Evolutionary conservation across 345 rosid genomes (phyloP).

Genomic region (Eucalyptus regnans): DNA sequence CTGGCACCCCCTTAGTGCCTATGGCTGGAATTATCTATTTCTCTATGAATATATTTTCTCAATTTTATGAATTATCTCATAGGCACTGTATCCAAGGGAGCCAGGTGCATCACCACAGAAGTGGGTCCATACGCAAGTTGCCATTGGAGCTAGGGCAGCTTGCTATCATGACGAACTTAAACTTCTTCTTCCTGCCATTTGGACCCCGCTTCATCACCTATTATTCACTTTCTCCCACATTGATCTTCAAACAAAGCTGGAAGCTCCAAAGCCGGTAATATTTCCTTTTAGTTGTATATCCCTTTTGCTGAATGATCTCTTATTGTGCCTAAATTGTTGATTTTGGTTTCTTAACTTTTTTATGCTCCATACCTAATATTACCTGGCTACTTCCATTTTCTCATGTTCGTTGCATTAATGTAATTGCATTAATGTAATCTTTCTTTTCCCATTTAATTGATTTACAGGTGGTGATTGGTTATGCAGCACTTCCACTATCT

Average conservation of each 20-base stretch:
- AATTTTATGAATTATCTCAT: slow-evolving; percentile 3
- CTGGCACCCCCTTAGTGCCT: neutral
- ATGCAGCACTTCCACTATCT: slow-evolving; percentile 85
- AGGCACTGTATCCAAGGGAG: slow-evolving; percentile 90
- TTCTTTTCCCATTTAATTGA: neutral
- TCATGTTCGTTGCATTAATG: neutral
- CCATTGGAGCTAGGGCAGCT: slow-evolving; percentile 75
- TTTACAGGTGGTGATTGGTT: slow-evolving; percentile 82
- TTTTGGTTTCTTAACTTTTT: neutral
- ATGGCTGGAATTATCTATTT: neutral
- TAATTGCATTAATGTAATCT: neutral
- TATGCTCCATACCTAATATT: neutral
- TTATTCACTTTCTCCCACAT: slow-evolving; percentile 93
- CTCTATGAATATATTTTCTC: neutral
- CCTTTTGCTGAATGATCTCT: neutral
- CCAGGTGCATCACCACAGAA: slow-evolving; percentile 60
- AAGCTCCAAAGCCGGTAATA: slow-evolving; percentile 97
- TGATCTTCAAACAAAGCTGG: slow-evolving; percentile 95
- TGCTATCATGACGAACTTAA: slow-evolving; percentile 91
- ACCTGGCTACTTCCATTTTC: neutral
- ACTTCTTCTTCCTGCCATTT: slow-evolving; percentile 77
- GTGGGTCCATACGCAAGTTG: slow-evolving; percentile 90
- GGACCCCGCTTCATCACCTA: slow-evolving; percentile 95
- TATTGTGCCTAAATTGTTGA: neutral
- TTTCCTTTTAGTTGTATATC: neutral